Evolutionary conservation across 2,329 filamentous ascomycete genomes (phyloP).

Genomic region (Penicillium sp.): DNA sequence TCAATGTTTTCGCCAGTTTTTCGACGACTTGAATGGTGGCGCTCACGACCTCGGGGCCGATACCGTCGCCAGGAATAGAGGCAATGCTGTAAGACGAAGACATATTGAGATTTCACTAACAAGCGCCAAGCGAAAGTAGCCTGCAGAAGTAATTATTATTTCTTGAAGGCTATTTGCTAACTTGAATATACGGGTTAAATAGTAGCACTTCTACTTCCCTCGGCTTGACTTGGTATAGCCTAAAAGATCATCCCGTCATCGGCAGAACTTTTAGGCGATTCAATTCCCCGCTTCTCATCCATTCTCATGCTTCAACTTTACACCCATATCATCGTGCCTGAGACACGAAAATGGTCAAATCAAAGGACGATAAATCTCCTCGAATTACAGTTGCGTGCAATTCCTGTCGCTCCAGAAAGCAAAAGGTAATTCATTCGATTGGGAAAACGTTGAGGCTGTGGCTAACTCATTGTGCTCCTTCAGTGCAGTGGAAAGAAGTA

Average conservation of each 20-base stretch:
- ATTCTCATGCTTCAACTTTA: background rate
- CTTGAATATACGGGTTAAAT: background rate
- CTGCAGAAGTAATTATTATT: background rate
- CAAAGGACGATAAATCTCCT: conserved; percentile 30
- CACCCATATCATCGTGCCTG: background rate
- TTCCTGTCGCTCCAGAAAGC: conserved; percentile 45
- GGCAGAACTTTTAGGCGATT: conserved; percentile 27
- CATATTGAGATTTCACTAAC: conserved; percentile 3
- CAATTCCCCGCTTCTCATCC: conserved; percentile 4
- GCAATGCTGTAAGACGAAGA: conserved; percentile 53
- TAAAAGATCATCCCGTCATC: conserved; percentile 14
- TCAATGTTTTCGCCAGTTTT: conserved; percentile 47
- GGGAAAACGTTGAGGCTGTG: background rate
- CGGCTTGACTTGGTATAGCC: background rate
- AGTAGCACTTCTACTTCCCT: too few species aligned
- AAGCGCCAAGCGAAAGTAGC: background rate
- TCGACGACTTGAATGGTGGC: conserved; percentile 54
- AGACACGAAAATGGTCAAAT: conserved; percentile 10
- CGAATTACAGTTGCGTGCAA: conserved; percentile 47
- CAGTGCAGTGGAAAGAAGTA: conserved; percentile 47
- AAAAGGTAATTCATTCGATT: conserved; percentile 37
- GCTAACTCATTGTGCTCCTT: conserved; percentile 3
- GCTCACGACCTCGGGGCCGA: conserved; percentile 64
- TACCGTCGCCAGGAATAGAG: conserved; percentile 65
- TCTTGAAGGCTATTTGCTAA: background rate